Evolutionary conservation across 257 asterid species (phyloP).

Genomic region (Cynanchum wilfordii): DNA sequence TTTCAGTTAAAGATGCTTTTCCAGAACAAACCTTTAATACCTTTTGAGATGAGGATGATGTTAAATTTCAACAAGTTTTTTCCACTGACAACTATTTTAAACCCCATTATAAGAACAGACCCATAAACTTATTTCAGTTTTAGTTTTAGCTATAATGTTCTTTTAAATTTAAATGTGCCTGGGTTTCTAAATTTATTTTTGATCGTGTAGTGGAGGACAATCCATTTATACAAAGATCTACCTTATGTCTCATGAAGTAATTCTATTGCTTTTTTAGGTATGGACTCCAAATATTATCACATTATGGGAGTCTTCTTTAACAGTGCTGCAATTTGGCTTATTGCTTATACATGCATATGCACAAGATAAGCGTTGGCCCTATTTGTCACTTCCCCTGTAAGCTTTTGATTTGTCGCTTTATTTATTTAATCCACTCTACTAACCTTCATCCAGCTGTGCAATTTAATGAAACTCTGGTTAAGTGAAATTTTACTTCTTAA

Average conservation of each 20-base stretch:
- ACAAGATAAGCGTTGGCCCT: constrained; percentile 94
- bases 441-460: not conserved
- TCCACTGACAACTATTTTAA: not conserved
- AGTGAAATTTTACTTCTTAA: not conserved
- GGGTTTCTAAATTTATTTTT: not conserved
- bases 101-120: not conserved
- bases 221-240: not conserved
- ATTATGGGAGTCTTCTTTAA: constrained; percentile 75
- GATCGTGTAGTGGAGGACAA: not conserved
- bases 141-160: not conserved
- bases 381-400: constrained; percentile 83
- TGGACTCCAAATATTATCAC: constrained; percentile 88
- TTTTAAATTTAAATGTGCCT: not conserved
- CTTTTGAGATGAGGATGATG: not conserved
- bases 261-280: constrained; percentile 42
- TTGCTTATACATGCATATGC: constrained; percentile 88
- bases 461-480: not conserved
- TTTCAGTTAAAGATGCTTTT: not conserved
- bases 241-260: not conserved
- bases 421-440: not conserved
- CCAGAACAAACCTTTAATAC: not conserved
- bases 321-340: constrained; percentile 83
- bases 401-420: constrained; percentile 29
- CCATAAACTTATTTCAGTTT: not conserved
- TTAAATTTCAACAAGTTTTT: not conserved